phyloP scores from a whole-genome alignment of 129 eudicot species.

The Chrysanthemum seticuspe region DNA sequence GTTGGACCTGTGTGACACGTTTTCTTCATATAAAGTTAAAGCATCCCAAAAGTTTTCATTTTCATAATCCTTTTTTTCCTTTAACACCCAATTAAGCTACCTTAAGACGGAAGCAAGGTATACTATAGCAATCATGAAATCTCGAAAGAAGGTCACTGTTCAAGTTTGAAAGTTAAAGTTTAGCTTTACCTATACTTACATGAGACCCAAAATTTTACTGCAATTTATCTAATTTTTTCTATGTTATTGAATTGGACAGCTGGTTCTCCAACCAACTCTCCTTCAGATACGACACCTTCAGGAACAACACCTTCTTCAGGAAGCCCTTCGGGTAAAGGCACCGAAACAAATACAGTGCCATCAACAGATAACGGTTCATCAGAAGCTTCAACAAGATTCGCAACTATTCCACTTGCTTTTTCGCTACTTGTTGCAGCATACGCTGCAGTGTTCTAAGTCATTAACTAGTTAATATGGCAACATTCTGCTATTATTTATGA shows the following conservation, averaged over 20 bases:
- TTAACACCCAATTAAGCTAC: too few relatives aligned
- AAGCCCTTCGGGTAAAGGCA: constrained; percentile 36
- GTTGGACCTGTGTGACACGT: too few relatives aligned
- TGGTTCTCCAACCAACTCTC: constrained; percentile 50
- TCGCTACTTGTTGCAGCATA: constrained; percentile 11
- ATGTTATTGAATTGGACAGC: constrained; percentile 34
- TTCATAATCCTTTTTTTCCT: too few relatives aligned
- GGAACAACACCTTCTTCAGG: constrained; percentile 42
- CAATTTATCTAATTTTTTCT: not conserved
- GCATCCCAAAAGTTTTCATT: too few relatives aligned
- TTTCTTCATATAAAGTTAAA: too few relatives aligned
- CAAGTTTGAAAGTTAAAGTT: too few relatives aligned
- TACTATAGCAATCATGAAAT: too few relatives aligned
- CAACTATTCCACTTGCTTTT: constrained; percentile 36
- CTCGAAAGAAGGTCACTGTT: too few relatives aligned
- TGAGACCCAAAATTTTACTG: too few relatives aligned
- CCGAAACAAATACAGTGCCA: constrained; percentile 47
- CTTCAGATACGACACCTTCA: constrained; percentile 45
- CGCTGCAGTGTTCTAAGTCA: constrained; percentile 8
- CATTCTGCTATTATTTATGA: constrained; percentile 14
- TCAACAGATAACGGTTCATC: constrained; percentile 56
- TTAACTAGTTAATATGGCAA: not conserved
- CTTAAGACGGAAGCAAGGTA: too few relatives aligned
- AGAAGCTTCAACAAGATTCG: constrained; percentile 45
- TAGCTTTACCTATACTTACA: too few relatives aligned